phyloP scores from a whole-genome alignment of 164 flowering plant species.

The Aristolochia fimbriata region DNA sequence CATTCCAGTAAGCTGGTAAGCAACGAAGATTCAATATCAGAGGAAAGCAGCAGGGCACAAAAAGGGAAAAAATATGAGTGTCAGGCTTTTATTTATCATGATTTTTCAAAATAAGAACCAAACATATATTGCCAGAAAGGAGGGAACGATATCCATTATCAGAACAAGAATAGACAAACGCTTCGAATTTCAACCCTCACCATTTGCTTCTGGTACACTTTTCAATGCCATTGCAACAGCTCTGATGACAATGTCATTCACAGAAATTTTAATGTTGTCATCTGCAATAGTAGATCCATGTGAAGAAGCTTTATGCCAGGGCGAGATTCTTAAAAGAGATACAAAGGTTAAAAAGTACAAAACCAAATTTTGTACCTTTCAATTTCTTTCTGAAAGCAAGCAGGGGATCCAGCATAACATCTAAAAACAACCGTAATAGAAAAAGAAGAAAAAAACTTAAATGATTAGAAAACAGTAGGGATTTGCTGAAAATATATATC shows the following conservation, averaged over 20 bases:
- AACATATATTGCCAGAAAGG: too few species aligned
- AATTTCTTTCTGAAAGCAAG: constrained; percentile 85
- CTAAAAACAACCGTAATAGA: constrained; percentile 30
- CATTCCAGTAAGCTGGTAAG: constrained; percentile 75
- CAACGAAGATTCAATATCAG: neutral
- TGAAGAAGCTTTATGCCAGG: too few species aligned
- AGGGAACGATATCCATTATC: too few species aligned
- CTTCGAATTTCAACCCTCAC: constrained; percentile 23
- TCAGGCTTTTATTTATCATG: neutral
- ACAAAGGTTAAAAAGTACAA: too few species aligned
- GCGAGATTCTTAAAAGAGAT: neutral
- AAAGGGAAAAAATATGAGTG: neutral
- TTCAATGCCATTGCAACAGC: constrained; percentile 85
- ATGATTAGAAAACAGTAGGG: too few species aligned
- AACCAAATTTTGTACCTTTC: constrained; percentile 40
- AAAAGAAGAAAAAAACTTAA: too few species aligned
- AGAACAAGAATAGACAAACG: too few species aligned
- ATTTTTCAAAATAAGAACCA: neutral
- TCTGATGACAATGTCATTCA: constrained; percentile 92
- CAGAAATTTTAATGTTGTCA: constrained; percentile 82
- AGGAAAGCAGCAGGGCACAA: neutral
- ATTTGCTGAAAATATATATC: too few species aligned
- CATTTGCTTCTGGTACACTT: constrained; percentile 87
- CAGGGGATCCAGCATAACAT: constrained; percentile 90
- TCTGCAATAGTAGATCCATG: constrained; percentile 30